Evolutionary conservation across 306 rosid genomes (phyloP).

Genomic region (Cucurbita ficifolia): DNA sequence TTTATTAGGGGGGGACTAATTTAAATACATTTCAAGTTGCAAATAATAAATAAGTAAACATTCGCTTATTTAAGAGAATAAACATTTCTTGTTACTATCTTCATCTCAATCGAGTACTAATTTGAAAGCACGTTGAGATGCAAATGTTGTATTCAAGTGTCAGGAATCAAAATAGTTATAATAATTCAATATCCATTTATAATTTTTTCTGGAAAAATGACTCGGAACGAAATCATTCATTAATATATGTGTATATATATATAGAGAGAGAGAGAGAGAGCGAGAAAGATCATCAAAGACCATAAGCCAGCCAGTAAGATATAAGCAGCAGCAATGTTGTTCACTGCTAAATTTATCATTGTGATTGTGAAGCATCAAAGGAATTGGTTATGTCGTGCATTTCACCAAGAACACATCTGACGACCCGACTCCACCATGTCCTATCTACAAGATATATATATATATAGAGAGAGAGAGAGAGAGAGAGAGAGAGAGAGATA

Average conservation of each 20-base stretch:
- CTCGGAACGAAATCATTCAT: background rate
- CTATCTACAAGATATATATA: conserved; percentile 1
- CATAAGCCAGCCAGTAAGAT: background rate
- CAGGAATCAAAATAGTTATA: background rate
- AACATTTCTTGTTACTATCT: too few relatives aligned
- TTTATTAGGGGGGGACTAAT: too few relatives aligned
- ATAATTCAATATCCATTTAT: background rate
- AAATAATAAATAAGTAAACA: too few relatives aligned
- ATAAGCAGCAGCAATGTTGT: background rate
- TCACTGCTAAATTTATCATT: background rate
- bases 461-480: background rate
- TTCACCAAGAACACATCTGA: background rate
- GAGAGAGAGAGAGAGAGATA: background rate
- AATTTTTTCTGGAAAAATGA: background rate
- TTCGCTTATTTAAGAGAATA: too few relatives aligned
- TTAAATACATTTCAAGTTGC: too few relatives aligned
- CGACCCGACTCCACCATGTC: background rate
- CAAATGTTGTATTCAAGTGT: background rate
- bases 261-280: background rate
- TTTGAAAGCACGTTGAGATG: background rate
- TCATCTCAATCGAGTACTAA: too few relatives aligned
- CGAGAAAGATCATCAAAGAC: background rate
- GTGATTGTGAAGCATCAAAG: background rate
- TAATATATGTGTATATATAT: too few relatives aligned
- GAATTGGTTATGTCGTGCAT: background rate